A percentile compares a stretch with the other conserved stretches of the same genome.
Conservation (phyloP, 495 filamentous ascomycete species). For the Penicillium atrosanguineum region DNA sequence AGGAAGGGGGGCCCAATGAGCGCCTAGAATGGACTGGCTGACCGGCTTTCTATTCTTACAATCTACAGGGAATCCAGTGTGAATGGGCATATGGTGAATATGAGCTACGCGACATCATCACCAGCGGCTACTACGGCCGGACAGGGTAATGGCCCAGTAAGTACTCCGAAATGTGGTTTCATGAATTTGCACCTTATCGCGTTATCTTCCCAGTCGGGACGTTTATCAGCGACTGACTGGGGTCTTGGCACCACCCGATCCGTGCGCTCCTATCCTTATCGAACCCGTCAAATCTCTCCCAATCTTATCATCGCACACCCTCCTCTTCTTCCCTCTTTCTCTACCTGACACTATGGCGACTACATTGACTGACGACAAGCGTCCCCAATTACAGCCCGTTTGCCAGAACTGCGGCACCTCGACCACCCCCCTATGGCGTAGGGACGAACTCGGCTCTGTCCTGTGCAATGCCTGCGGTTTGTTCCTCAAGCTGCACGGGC, state of each 20-base stretch:
- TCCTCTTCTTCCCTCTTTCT: conserved; percentile 18
- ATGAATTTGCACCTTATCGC: conserved; percentile 12
- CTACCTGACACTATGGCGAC: conserved; percentile 50
- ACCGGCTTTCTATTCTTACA: conserved; percentile 24
- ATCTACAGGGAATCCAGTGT: conserved; percentile 47
- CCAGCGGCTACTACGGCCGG: conserved; percentile 67
- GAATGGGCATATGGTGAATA: conserved; percentile 52
- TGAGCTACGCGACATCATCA: conserved; percentile 62
- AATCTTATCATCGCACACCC: conserved; percentile 48
- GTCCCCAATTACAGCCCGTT: conserved; percentile 75
- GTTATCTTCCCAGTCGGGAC: conserved; percentile 23
- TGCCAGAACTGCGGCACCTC: conserved; percentile 97
- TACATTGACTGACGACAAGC: conserved; percentile 55
- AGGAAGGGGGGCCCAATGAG: conserved; percentile 5
- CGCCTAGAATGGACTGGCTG: conserved; percentile 27
- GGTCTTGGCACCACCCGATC: conserved; percentile 41
- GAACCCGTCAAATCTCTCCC: conserved; percentile 46
- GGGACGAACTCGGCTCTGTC: conserved; percentile 94
- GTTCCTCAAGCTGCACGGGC: conserved; percentile 94
- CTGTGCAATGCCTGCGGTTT: conserved; percentile 98
- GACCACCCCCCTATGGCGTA: conserved; percentile 93
- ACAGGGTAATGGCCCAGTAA: conserved; percentile 64
- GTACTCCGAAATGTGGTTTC: conserved; percentile 26
- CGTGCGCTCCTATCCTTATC: conserved; percentile 41
- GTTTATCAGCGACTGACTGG: conserved; percentile 33